phyloP scores from a whole-genome alignment of 345 rosid species.

The Excoecaria cochinchinensis region DNA sequence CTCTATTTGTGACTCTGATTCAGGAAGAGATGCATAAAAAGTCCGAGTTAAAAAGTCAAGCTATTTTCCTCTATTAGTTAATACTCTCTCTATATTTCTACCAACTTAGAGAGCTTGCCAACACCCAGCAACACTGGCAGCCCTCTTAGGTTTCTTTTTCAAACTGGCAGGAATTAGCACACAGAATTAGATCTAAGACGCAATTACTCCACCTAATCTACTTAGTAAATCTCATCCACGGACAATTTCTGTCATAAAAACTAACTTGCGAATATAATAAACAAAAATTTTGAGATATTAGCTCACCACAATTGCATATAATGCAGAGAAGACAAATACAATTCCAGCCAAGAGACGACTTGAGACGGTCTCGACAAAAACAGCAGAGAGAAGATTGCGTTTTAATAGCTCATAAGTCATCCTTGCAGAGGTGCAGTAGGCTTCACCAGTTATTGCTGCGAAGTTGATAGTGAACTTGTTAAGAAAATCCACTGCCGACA shows the following conservation, averaged over 20 bases:
- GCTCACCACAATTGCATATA: constrained; percentile 75
- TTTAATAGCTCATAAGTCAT: constrained; percentile 87
- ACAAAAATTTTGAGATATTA: background rate
- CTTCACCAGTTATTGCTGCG: constrained; percentile 88
- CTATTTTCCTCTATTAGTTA: background rate
- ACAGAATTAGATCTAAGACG: background rate
- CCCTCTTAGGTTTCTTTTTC: constrained; percentile 1
- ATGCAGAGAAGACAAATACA: constrained; percentile 66
- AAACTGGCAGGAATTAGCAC: background rate
- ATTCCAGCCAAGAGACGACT: constrained; percentile 73
- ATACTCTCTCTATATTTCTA: background rate
- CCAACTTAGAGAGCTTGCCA: background rate
- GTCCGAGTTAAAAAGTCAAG: background rate
- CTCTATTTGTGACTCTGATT: background rate
- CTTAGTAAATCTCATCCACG: background rate
- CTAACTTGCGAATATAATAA: background rate
- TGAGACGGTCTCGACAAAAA: constrained; percentile 82
- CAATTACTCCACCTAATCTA: background rate
- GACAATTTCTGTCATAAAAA: background rate
- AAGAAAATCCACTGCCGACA: constrained; percentile 68
- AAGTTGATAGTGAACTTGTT: constrained; percentile 94
- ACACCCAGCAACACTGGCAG: background rate
- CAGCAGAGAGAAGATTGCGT: constrained; percentile 90
- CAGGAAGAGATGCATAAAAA: background rate
- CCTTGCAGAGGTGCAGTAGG: constrained; percentile 81